Percentiles rank a stretch among this genome's conserved stretches.
phyloP scores from a whole-genome alignment of 371 early-diverging fungal genomes.

The Thermomucor indicae-seudaticae region DNA sequence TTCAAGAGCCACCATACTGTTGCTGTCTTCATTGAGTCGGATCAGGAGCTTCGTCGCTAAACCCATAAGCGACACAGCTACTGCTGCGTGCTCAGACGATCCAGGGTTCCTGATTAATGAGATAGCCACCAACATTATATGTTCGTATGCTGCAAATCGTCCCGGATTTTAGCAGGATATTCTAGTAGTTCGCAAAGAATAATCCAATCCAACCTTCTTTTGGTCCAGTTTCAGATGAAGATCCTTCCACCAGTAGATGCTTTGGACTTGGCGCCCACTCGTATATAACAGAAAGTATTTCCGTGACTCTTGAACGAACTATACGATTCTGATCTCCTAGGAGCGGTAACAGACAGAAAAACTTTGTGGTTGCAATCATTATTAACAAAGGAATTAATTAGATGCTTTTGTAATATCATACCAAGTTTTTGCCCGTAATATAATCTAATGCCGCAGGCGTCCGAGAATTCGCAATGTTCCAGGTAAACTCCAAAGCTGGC shows the following conservation, averaged over 20 bases:
- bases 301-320: slow-evolving; percentile 20
- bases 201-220: too few species aligned
- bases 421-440: slow-evolving; percentile 19
- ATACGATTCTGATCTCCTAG: slow-evolving; percentile 15
- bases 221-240: too few species aligned
- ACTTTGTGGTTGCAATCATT: slow-evolving; percentile 4
- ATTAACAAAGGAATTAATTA: background rate
- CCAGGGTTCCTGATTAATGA: too few species aligned
- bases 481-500: slow-evolving; percentile 37
- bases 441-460: slow-evolving; percentile 9
- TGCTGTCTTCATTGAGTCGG: too few species aligned
- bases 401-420: slow-evolving; percentile 4
- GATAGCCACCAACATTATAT: too few species aligned
- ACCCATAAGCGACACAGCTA: too few species aligned
- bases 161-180: too few species aligned
- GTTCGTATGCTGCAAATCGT: too few species aligned
- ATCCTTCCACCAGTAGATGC: slow-evolving; percentile 5
- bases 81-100: too few species aligned
- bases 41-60: too few species aligned
- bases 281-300: slow-evolving; percentile 26
- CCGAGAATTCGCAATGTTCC: slow-evolving; percentile 18
- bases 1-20: too few species aligned
- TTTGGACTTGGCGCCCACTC: slow-evolving; percentile 22
- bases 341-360: slow-evolving; percentile 10
- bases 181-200: too few species aligned